Evolutionary conservation across 495 filamentous ascomycete species (phyloP), one percentile per base, ranked within the genome.

Genomic region (Penicillium antarcticum): DNA sequence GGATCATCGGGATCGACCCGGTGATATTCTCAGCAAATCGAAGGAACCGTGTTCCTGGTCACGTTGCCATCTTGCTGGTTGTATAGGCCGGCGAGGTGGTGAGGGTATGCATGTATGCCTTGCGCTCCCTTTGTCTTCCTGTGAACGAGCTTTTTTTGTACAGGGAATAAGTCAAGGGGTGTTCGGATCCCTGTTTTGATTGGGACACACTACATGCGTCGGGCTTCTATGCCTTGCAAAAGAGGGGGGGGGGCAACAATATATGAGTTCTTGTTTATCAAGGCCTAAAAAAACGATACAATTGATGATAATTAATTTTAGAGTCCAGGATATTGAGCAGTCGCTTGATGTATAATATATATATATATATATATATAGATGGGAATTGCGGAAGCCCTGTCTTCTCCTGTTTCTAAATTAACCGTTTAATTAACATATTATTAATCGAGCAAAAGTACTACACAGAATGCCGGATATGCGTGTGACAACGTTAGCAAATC

Each of bases 191-290:
- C 48, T 52, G 55, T 54, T 34, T 51, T 42, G 42, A 36, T 58
- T 47, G 55, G 58, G 58, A 62, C 48, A 49, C 47, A 23, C n/a
- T 43, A 34, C 58, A 62, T 62, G 52, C 58, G 54, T 61, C 41
- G 42, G 48, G 58, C 51, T 54, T 61, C 54, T 62, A 50, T 41
- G 46, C 46, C 51, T 42, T 46, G n/a, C 38, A 53, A 42, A 35
- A 35, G 42, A 24, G 29, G 46, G 26, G 23, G 21, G 21, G 21
- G 21, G 21, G 5, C 2, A 23, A 5, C 21, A 47, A 34, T 19
- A 24, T 39, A 39, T 33, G 35, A n/a, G 43, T 26, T 36, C 9
- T 18, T 39, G 16, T 32, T 48, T 12, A 29, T 21, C 26, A 29
- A 29, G 26, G 8, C 26, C 37, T 23, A 24, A 49, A 17, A 18